Evolutionary conservation across 306 rosid species (phyloP).

Genomic region (Dryas octopetala): DNA sequence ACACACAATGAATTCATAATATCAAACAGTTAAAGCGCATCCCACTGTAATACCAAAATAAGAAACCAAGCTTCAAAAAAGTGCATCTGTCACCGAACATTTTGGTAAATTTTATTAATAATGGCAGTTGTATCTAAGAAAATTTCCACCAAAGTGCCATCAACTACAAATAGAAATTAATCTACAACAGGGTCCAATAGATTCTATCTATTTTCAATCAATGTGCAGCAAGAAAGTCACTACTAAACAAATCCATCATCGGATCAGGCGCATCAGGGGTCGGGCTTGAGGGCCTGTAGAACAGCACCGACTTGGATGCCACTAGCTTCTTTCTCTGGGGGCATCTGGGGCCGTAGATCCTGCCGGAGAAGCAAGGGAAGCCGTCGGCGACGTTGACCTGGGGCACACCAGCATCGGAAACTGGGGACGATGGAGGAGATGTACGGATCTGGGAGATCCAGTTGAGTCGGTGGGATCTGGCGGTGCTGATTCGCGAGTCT

Average conservation of each 20-base stretch:
- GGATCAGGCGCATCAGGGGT: conserved; percentile 51
- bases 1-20: background rate
- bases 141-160: conserved; percentile 10
- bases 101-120: conserved; percentile 17
- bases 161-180: conserved; percentile 34
- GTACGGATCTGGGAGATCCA: conserved; percentile 43
- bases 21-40: background rate
- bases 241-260: conserved; percentile 45
- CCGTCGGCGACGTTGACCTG: conserved; percentile 30
- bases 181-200: conserved; percentile 29
- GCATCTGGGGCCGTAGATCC: conserved; percentile 59
- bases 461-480: conserved; percentile 51
- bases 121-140: conserved; percentile 32
- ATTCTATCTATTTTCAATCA: conserved; percentile 27
- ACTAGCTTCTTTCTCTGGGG: conserved; percentile 75
- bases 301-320: conserved; percentile 57
- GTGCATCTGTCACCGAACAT: background rate
- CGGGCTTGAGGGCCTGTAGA: conserved; percentile 34
- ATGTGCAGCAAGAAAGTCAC: conserved; percentile 57
- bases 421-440: conserved; percentile 30
- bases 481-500: conserved; percentile 70
- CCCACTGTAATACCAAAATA: background rate
- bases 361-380: conserved; percentile 50
- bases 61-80: background rate
- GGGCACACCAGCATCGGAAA: conserved; percentile 18